Evolutionary conservation across 2,329 filamentous ascomycete genomes (phyloP), one percentile per base, ranked within the genome.

Genomic region (Pyrenochaeta sp.): DNA sequence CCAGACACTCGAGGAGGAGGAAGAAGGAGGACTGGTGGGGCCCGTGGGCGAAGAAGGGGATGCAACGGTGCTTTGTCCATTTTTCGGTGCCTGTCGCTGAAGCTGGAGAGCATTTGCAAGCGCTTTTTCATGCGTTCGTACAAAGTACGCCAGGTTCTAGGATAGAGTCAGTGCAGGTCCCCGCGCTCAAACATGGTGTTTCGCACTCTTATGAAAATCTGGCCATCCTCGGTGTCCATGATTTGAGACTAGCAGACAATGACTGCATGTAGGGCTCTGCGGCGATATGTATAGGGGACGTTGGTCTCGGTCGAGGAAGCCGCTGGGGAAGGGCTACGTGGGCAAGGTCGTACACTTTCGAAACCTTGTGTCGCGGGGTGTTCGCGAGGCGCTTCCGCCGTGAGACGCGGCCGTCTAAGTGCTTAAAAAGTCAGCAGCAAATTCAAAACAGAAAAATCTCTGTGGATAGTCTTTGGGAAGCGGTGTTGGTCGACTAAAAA

Each of bases 121-220:
- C 37, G 93, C 94, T 81, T 96, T 96, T 81, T 99, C 95, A 83
- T 99, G 93, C 54, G 93, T 97, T 63, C 93, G 92, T 80, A 99
- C 93, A 80, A 97, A 98, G 81, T 90, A 90, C 76, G 94, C 93
- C 77, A 99, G 86, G 85, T 96, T 95, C 94, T 97, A 77, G 30
- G 56, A 46, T 44, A 37, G 58, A 61, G 70, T 80, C 61, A 81
- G 78, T 62, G 39, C 54, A 37, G 44, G 45, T 50, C 25, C 42
- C 43, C 49, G 49, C 40, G 46, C 28, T 46, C 12, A 13, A 37
- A 22, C 10, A 40, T 30, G 28, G 54, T 37, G 39, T 53, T 28
- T 47, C 81, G 62, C 84, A 91, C 91, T 88, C 93, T 95, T 81
- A 95, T 88, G 82, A 95, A 96, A 80, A 91, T 81, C 84, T 92